Conservation (phyloP, 176 grass and related monocot genomes). For the Carex kokanica region DNA sequence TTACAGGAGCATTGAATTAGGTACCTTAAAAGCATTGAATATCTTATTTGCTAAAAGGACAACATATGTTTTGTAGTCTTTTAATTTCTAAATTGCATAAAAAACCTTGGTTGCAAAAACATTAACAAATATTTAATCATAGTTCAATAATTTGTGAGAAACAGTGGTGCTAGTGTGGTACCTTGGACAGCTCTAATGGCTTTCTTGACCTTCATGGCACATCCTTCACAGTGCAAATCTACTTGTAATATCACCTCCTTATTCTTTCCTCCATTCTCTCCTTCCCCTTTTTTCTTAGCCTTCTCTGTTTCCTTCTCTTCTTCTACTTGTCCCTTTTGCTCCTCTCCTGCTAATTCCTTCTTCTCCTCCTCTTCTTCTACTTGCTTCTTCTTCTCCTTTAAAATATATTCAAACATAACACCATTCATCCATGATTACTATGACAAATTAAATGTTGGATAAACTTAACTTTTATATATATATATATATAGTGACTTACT, state of each 20-base stretch:
- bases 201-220: slow-evolving; percentile 46
- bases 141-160: neutral
- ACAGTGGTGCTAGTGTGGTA: slow-evolving; percentile 24
- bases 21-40: neutral
- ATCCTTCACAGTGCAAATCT: slow-evolving; percentile 68
- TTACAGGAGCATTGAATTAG: neutral
- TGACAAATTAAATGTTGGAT: neutral
- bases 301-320: neutral
- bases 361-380: neutral
- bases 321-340: slow-evolving; percentile 3
- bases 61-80: neutral
- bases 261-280: slow-evolving; percentile 15
- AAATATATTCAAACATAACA: slow-evolving; percentile 1
- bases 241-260: slow-evolving; percentile 39
- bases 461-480: too few species aligned
- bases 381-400: neutral
- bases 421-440: neutral
- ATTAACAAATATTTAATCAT: too few species aligned
- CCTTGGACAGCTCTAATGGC: slow-evolving; percentile 39
- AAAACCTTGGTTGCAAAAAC: too few species aligned
- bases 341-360: slow-evolving; percentile 6
- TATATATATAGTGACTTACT: neutral
- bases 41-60: neutral
- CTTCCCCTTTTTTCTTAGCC: neutral
- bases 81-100: too few species aligned